phyloP scores from a whole-genome alignment of 306 rosid species.

The Medicago arabica region DNA sequence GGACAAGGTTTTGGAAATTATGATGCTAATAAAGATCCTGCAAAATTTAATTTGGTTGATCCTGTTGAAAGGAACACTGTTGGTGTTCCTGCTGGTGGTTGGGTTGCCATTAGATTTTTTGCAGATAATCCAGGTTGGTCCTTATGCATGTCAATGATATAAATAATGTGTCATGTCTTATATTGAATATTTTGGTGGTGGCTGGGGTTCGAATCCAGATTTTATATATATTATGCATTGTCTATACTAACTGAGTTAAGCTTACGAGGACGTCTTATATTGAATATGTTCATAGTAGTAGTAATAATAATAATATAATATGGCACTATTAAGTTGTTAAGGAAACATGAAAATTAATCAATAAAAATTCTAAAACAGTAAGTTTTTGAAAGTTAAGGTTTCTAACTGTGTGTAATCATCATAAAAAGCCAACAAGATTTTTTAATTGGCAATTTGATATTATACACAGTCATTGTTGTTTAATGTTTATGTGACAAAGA shows the following conservation, averaged over 20 bases:
- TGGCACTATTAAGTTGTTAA: background rate
- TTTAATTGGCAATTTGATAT: no score
- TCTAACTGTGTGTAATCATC: background rate
- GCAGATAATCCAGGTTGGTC: slow-evolving; percentile 82
- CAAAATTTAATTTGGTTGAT: slow-evolving; percentile 69
- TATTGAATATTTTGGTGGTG: no score
- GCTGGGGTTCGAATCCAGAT: no score
- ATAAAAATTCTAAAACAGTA: background rate
- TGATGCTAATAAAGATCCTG: slow-evolving; percentile 65
- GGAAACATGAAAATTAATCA: background rate
- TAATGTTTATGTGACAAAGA: background rate
- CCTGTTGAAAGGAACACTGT: slow-evolving; percentile 76
- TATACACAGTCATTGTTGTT: slow-evolving; percentile 19
- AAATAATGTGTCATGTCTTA: background rate
- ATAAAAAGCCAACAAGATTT: background rate
- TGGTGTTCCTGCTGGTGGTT: slow-evolving; percentile 76
- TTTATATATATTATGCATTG: no score
- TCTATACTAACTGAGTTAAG: no score
- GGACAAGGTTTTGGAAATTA: slow-evolving; percentile 89
- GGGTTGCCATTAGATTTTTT: slow-evolving; percentile 75
- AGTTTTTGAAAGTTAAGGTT: background rate
- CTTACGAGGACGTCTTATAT: no score
- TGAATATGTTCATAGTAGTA: no score
- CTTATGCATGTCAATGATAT: background rate
- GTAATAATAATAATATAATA: no score